Conservation (phyloP, 495 filamentous ascomycete genomes). For the Penicillium ucsense region DNA sequence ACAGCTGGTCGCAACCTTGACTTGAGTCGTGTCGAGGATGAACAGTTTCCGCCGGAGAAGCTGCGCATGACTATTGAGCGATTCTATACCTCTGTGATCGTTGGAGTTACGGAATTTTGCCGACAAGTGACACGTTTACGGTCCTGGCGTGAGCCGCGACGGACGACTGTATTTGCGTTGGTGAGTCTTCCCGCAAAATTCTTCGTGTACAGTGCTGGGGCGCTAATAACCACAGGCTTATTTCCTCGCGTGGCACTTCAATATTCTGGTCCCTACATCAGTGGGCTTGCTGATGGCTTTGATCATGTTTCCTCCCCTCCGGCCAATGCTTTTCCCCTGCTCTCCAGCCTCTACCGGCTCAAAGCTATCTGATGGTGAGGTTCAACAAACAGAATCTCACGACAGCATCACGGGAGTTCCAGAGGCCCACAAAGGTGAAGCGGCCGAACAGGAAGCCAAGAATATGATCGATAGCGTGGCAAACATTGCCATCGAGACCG, state of each 20-base stretch:
- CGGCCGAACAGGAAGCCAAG: constrained; percentile 74
- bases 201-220: neutral
- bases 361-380: constrained; percentile 48
- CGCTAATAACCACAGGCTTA: constrained; percentile 44
- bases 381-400: constrained; percentile 62
- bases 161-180: constrained; percentile 58
- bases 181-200: constrained; percentile 24
- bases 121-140: constrained; percentile 70
- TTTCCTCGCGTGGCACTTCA: constrained; percentile 61
- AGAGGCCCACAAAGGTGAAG: constrained; percentile 77
- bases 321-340: constrained; percentile 62
- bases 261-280: constrained; percentile 60
- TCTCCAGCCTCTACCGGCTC: constrained; percentile 56
- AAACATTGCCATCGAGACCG: constrained; percentile 63
- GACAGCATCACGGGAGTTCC: constrained; percentile 75
- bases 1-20: constrained; percentile 55
- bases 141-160: constrained; percentile 65
- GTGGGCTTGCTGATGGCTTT: constrained; percentile 49
- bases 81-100: constrained; percentile 72
- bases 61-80: constrained; percentile 71
- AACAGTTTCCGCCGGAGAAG: constrained; percentile 82
- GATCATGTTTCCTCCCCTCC: constrained; percentile 55
- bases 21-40: constrained; percentile 69
- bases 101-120: constrained; percentile 53
- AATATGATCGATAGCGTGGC: constrained; percentile 74